Evolutionary conservation across 148 eudicot species (phyloP), one percentile per base, ranked within the genome.

Genomic region (Talinum fruticosum): DNA sequence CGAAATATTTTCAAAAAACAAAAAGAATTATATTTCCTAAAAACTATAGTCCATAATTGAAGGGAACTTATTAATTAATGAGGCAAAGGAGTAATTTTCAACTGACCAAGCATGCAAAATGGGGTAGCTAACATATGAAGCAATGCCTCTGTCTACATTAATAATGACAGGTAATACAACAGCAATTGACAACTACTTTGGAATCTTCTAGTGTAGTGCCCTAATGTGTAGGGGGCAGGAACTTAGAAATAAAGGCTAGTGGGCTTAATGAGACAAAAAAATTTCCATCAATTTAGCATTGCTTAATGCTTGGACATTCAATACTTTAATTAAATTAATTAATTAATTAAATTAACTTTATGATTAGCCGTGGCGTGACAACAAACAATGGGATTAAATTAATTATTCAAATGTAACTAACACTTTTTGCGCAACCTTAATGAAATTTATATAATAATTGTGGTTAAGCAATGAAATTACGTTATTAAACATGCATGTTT

Each of bases 41-140:
- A 45, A 21, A 45, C 10, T 16, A 4, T 16, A 4, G 4, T 66
- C 57, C 64, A 71, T 77, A 28, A 47, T 21, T 34, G 14, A 44
- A 69, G 4, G 5, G 15, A 54, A 45, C 71, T 68, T 67, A 38
- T 57, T 12, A 47, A 47, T 47, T 54, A 54, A 54, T 6, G 59
- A 67, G 72, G 74, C 80, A 76, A 72, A 3, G 33, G 62, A 81
- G 73, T 81, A 81, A 77, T 51, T 49, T 77, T 36, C 12, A 66
- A 29, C 77, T 66, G 77, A 77, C 69, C 72, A 76, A 64, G 66
- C 84, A 76, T 72, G 80, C 73, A 72, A 66, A 76, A 81, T 66
- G 67, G 49, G 84, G 80, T 77, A 59, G 80, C 78, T 73, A 74
- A 81, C 77, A 66, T 72, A 73, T 73, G 73, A 81, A 81, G 84